Conservation (phyloP, 2,329 filamentous ascomycete species). For the Aspergillus neotritici region DNA sequence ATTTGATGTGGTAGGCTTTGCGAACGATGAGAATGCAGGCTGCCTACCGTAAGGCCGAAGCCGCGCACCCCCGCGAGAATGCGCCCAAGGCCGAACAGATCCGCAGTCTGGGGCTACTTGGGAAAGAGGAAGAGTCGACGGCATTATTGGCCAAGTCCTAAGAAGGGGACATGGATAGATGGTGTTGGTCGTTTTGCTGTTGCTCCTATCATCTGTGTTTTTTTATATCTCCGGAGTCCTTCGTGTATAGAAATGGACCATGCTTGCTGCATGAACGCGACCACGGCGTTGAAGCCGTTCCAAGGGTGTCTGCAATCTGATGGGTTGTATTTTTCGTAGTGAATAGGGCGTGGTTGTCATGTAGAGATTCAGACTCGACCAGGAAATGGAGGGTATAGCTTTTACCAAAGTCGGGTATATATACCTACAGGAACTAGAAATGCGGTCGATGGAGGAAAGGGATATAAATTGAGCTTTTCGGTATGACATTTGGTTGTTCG, state of each 20-base stretch:
- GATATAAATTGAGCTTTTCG: neutral
- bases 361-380: no score
- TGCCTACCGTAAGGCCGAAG: slow-evolving; percentile 76
- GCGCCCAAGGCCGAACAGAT: slow-evolving; percentile 80
- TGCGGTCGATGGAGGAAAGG: no score
- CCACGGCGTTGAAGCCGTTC: no score
- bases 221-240: slow-evolving; percentile 22
- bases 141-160: slow-evolving; percentile 42
- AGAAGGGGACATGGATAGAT: slow-evolving; percentile 14
- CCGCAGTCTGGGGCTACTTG: slow-evolving; percentile 75
- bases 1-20: slow-evolving; percentile 54
- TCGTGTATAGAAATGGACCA: slow-evolving; percentile 33
- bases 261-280: no score
- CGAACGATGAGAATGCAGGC: slow-evolving; percentile 73
- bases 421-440: neutral
- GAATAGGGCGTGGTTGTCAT: no score
- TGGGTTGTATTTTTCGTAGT: no score
- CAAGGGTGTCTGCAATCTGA: no score
- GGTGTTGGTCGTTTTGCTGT: slow-evolving; percentile 21
- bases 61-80: slow-evolving; percentile 69
- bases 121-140: slow-evolving; percentile 74
- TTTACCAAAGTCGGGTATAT: neutral
- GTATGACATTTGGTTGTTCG: no score
- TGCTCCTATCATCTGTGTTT: slow-evolving; percentile 19
- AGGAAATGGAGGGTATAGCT: neutral